Evolutionary conservation across 495 filamentous ascomycete species (phyloP).

Genomic region (Aspergillus indologenus): DNA sequence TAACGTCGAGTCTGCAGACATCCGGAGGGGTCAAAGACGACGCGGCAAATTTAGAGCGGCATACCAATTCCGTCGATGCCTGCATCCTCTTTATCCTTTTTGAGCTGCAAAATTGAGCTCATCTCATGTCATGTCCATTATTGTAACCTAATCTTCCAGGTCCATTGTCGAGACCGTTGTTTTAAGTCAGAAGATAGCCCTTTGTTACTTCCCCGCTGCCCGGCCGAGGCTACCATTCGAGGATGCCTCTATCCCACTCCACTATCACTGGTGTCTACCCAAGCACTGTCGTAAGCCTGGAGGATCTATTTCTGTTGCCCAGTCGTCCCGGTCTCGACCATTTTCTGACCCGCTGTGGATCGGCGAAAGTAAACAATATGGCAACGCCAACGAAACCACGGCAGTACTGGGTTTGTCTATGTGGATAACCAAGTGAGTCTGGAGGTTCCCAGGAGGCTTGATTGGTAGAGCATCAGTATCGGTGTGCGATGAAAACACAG

Average conservation of each 20-base stretch:
- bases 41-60: neutral
- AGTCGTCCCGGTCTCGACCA: neutral
- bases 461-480: neutral
- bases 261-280: neutral
- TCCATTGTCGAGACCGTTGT: neutral
- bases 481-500: neutral
- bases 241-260: neutral
- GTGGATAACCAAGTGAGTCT: neutral
- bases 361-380: neutral
- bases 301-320: neutral
- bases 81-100: neutral
- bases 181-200: neutral
- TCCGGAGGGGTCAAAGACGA: neutral
- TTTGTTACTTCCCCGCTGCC: neutral
- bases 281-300: neutral
- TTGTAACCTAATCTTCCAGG: no score
- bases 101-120: neutral
- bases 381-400: neutral
- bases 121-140: neutral
- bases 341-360: slow-evolving; percentile 4
- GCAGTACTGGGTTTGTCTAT: neutral
- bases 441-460: neutral
- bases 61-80: neutral
- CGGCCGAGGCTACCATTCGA: neutral
- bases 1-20: slow-evolving; percentile 1